Evolutionary conservation across 2,329 filamentous ascomycete species (phyloP).

Genomic region (Trichoderma lentiforme): DNA sequence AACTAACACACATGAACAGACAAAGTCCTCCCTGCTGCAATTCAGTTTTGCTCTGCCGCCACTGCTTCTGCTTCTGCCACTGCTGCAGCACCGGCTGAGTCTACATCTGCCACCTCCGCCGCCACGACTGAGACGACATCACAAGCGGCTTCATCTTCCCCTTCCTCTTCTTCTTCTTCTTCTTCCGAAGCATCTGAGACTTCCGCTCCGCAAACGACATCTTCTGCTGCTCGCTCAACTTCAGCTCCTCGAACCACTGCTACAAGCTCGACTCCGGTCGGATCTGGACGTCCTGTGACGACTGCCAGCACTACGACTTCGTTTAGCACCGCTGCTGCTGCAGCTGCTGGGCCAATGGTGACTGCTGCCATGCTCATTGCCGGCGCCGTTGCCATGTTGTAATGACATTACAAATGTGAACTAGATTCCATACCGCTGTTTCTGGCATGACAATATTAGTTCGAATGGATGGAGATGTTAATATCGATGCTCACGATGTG

Average conservation of each 20-base stretch:
- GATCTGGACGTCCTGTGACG: not conserved
- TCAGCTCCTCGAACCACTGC: not conserved
- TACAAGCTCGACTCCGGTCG: not conserved
- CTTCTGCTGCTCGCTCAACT: slow-evolving; percentile 14
- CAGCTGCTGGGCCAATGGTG: slow-evolving; percentile 4
- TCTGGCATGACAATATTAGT: not conserved
- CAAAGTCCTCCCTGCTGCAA: slow-evolving; percentile 20
- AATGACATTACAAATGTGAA: not conserved
- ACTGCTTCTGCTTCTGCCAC: slow-evolving; percentile 15
- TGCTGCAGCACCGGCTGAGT: not conserved
- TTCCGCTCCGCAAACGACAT: not conserved
- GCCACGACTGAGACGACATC: not conserved
- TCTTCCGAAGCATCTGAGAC: slow-evolving; percentile 20
- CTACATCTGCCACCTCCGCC: not conserved
- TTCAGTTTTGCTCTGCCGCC: slow-evolving; percentile 20
- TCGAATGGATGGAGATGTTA: not conserved
- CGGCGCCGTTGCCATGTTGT: slow-evolving; percentile 13
- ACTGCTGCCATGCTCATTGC: not conserved
- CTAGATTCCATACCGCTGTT: too few relatives aligned
- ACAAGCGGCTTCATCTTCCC: not conserved
- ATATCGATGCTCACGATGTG: not conserved
- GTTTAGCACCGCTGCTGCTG: slow-evolving; percentile 7
- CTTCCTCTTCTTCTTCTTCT: not conserved
- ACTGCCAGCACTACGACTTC: not conserved
- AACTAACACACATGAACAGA: slow-evolving; percentile 5